Evolutionary conservation across 1,284 basidiomycete species (phyloP).

Genomic region (Paramarasmius palmivorus): DNA sequence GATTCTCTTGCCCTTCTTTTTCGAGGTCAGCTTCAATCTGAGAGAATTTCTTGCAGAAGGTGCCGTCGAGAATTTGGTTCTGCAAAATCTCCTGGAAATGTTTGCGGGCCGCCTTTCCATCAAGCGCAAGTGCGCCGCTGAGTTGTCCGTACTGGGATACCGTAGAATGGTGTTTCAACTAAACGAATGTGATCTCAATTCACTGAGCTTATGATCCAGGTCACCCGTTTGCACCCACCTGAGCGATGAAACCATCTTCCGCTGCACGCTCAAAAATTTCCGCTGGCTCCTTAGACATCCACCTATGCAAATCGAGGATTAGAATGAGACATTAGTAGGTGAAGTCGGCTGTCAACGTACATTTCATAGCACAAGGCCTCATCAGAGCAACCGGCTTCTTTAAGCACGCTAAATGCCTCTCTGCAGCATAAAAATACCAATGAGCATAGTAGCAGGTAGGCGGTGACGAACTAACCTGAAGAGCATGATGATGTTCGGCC

Average conservation of each 20-base stretch:
- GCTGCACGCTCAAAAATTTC: conserved; percentile 70
- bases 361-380: conserved; percentile 70
- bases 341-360: conserved; percentile 35
- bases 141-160: conserved; percentile 67
- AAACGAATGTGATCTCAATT: neutral
- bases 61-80: conserved; percentile 60
- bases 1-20: conserved; percentile 56
- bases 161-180: conserved; percentile 63
- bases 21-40: conserved; percentile 60
- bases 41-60: conserved; percentile 58
- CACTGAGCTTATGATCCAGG: neutral
- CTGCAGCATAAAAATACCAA: conserved; percentile 27
- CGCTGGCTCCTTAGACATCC: conserved; percentile 75
- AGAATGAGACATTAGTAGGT: conserved; percentile 6
- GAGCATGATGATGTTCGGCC: conserved; percentile 67
- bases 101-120: conserved; percentile 45
- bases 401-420: conserved; percentile 61
- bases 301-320: too few relatives aligned
- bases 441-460: neutral
- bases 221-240: conserved; percentile 31
- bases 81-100: conserved; percentile 63
- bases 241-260: conserved; percentile 63
- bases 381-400: conserved; percentile 67
- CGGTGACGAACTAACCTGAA: conserved; percentile 42
- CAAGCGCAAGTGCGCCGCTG: conserved; percentile 55